These are phyloP conservation scores for Exutisphaerella laricina DNA, from an alignment of 2,329 filamentous ascomycete genomes.

Conservation along the genomic window DNA sequence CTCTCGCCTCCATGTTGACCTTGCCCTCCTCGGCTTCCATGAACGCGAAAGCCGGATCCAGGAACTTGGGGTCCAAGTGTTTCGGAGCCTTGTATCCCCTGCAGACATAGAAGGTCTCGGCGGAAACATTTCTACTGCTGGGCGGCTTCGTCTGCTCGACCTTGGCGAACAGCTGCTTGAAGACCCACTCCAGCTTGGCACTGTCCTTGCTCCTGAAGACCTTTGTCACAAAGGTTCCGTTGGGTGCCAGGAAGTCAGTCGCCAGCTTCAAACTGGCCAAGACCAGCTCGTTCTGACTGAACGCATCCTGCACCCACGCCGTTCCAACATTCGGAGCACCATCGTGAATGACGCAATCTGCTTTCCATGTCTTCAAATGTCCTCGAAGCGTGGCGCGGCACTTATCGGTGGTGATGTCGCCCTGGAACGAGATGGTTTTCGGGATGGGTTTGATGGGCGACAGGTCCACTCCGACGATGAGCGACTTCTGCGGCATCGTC, in stretches of 20 bases:
- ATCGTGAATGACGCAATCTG: slow-evolving; percentile 91
- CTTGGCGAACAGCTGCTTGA: slow-evolving; percentile 91
- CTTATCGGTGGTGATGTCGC: slow-evolving; percentile 96
- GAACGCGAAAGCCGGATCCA: slow-evolving; percentile 86
- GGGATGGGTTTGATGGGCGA: slow-evolving; percentile 94
- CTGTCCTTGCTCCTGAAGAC: slow-evolving; percentile 97
- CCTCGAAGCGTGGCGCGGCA: slow-evolving; percentile 82
- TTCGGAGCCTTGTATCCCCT: slow-evolving; percentile 94
- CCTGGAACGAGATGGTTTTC: slow-evolving; percentile 89
- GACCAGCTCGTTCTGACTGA: slow-evolving; percentile 90
- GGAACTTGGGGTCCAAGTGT: slow-evolving; percentile 81
- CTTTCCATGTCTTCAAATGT: slow-evolving; percentile 94
- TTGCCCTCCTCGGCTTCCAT: slow-evolving; percentile 80
- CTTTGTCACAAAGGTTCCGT: slow-evolving; percentile 93
- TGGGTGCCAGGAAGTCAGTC: slow-evolving; percentile 83
- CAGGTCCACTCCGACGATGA: slow-evolving; percentile 93
- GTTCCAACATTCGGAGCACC: slow-evolving; percentile 97
- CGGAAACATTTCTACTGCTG: slow-evolving; percentile 90
- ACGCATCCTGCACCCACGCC: slow-evolving; percentile 96
- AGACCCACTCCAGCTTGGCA: slow-evolving; percentile 91
- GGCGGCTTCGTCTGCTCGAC: slow-evolving; percentile 98
- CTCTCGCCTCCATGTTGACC: slow-evolving; percentile 94
- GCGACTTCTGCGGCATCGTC: slow-evolving; percentile 81
- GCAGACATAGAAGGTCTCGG: slow-evolving; percentile 98
- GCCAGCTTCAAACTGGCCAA: slow-evolving; percentile 88